Conservation (phyloP, 177 flowering plant genomes). For the Vitis hybrid region DNA sequence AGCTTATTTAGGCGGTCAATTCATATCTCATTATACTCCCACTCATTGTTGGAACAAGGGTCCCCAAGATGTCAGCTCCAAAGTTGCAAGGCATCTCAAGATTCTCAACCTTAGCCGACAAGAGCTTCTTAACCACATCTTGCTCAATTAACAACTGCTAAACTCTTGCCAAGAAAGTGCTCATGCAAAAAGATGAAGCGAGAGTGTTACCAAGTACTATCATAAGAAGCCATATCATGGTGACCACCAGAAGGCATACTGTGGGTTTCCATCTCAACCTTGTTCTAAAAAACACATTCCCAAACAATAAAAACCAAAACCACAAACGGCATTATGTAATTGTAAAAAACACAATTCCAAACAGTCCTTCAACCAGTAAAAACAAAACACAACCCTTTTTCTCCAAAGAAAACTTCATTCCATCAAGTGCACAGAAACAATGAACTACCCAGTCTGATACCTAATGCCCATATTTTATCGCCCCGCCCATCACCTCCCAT, state of each 20-base stretch:
- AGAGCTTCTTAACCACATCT: slow-evolving; percentile 30
- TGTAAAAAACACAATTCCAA: slow-evolving; percentile 29
- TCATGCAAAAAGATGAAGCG: slow-evolving; percentile 32
- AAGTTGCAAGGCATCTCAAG: too few relatives aligned
- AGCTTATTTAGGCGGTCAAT: slow-evolving; percentile 24
- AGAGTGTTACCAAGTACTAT: slow-evolving; percentile 30
- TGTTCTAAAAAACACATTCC: slow-evolving; percentile 22
- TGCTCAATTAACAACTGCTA: slow-evolving; percentile 29
- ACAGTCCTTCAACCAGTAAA: slow-evolving; percentile 31
- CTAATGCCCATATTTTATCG: slow-evolving; percentile 24
- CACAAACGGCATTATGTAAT: neutral
- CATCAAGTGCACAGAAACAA: slow-evolving; percentile 17
- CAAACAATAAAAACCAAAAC: slow-evolving; percentile 29
- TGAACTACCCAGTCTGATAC: slow-evolving; percentile 31
- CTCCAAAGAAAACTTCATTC: slow-evolving; percentile 28
- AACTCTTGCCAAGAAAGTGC: slow-evolving; percentile 31
- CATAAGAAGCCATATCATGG: slow-evolving; percentile 32
- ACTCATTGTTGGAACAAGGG: slow-evolving; percentile 9
- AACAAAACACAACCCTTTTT: slow-evolving; percentile 33
- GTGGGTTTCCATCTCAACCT: slow-evolving; percentile 16
- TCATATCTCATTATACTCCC: neutral
- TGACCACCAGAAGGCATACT: slow-evolving; percentile 20
- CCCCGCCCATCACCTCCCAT: slow-evolving; percentile 28
- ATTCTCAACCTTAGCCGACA: neutral
- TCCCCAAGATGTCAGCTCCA: too few relatives aligned